phyloP scores from a whole-genome alignment of 179 eudicot species.

The Spinacia oleracea region DNA sequence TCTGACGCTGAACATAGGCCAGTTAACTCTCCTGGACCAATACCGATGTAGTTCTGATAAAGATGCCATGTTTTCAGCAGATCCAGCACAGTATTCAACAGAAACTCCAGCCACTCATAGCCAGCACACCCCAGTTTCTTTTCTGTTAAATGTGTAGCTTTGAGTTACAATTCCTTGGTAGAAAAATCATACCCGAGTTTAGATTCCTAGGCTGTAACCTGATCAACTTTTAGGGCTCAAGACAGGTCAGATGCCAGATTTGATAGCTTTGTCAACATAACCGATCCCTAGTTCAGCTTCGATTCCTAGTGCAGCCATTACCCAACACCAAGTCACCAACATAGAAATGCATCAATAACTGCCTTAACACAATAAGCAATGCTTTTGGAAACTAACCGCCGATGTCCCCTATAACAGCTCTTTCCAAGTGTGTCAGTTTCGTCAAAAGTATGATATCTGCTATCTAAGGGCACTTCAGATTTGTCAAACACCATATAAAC shows the following conservation, averaged over 20 bases:
- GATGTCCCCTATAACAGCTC: constrained; percentile 87
- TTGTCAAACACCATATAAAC: constrained; percentile 69
- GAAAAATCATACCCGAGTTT: constrained; percentile 70
- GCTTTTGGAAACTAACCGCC: constrained; percentile 87
- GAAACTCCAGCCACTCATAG: constrained; percentile 93
- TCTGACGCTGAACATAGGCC: constrained; percentile 97
- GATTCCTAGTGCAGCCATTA: constrained; percentile 77
- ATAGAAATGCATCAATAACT: constrained; percentile 86
- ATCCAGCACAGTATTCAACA: constrained; percentile 90
- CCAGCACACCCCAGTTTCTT: constrained; percentile 49
- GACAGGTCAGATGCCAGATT: constrained; percentile 54
- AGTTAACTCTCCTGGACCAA: constrained; percentile 89
- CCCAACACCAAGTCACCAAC: constrained; percentile 91
- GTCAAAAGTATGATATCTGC: constrained; percentile 49
- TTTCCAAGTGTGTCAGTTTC: constrained; percentile 55
- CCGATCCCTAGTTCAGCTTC: constrained; percentile 54
- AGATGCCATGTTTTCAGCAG: constrained; percentile 75
- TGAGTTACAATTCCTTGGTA: constrained; percentile 71
- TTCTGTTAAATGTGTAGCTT: constrained; percentile 74
- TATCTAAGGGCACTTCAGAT: constrained; percentile 59
- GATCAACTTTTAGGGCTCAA: constrained; percentile 47
- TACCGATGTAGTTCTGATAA: constrained; percentile 55
- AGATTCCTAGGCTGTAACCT: constrained; percentile 55
- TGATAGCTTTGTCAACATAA: constrained; percentile 59
- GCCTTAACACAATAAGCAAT: constrained; percentile 95